Base-by-base conservation (phyloP, 2,329 filamentous ascomycete species). In the Epichloe amarillans region DNA sequence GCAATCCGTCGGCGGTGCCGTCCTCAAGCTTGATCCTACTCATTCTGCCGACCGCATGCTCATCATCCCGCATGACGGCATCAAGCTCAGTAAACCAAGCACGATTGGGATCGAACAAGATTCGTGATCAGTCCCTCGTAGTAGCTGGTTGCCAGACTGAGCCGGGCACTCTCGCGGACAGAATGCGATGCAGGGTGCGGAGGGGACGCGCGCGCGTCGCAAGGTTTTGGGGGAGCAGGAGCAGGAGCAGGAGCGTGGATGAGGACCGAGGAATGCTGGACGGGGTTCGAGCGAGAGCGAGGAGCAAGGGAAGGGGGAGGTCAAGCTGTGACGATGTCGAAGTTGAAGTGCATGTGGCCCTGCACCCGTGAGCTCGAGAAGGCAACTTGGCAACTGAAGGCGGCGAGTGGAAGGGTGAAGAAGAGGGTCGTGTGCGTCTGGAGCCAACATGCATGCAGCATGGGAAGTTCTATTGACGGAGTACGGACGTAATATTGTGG, bases 11-110 rank as follows among this genome's bases (percentile, higher is more conserved):
- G 48, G 60, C 61, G 51, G 60, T 56, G 46, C 60, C 62, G 38
- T 71, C 67, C 57, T 74, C 70, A 48, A 70, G 64, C 60, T 69
- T 73, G 53, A 73, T 64, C 56, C 66, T 64, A 59, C 71, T 69
- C 64, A 73, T 70, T 60, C 62, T 67, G 59, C 54, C 61, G 49
- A 63, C 62, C 55, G 68, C 64, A 59, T 64, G 59, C 60, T 67
- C 67, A 50, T 69, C 67, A 68, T 70, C 67, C 62, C 69, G 67
- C 68, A 70, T 70, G 50, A 58, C 56, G 48, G 51, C 55, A 57
- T 58, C 41, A 45, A 48, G 30, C 23, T 43, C 14, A 3, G 21
- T 2, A 1, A 8, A 35, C 8, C 23, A 12, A 19, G 17, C 4
- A 23, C 26, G 37, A 8, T n/a, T 14, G 14, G 38, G 11, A 19